phyloP scores from a whole-genome alignment of 208 protist species.

The Crithidia sp. region DNA sequence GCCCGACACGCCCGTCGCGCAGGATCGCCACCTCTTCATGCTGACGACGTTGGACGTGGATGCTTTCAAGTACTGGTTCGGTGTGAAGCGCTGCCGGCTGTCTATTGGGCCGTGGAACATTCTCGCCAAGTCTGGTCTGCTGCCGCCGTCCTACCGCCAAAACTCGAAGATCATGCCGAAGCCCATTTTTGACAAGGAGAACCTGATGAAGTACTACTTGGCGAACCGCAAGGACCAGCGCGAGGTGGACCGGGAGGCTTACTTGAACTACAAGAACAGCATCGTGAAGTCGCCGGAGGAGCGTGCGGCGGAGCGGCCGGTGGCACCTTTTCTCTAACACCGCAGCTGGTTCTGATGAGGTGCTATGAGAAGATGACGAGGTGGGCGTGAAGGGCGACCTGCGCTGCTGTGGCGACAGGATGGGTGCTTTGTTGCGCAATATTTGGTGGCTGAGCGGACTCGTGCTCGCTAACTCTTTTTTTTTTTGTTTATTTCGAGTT shows the following conservation, averaged over 20 bases:
- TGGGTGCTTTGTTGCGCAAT: no score
- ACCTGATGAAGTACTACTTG: constrained; percentile 90
- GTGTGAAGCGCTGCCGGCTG: constrained; percentile 86
- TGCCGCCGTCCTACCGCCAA: constrained; percentile 83
- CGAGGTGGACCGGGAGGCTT: constrained; percentile 66
- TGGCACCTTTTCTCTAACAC: constrained; percentile 76
- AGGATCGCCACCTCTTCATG: constrained; percentile 93
- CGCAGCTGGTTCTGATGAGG: not conserved
- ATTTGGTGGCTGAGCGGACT: no score
- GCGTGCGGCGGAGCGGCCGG: constrained; percentile 71
- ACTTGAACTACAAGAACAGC: constrained; percentile 89
- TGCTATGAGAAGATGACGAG: not conserved
- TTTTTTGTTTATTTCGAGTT: no score
- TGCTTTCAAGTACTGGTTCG: constrained; percentile 94
- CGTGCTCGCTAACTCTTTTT: no score
- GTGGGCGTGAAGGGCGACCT: not conserved
- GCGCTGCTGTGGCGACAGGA: no score
- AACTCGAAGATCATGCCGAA: constrained; percentile 91
- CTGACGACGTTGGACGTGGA: constrained; percentile 90
- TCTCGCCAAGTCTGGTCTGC: constrained; percentile 82
- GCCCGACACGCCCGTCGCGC: constrained; percentile 89
- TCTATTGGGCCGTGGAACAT: constrained; percentile 86
- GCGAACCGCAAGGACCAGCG: constrained; percentile 81
- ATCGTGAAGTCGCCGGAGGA: constrained; percentile 85
- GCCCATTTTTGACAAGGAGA: constrained; percentile 92